Evolutionary conservation across 2,329 filamentous ascomycete genomes (phyloP).

Genomic region (Raffaelea arxii): DNA sequence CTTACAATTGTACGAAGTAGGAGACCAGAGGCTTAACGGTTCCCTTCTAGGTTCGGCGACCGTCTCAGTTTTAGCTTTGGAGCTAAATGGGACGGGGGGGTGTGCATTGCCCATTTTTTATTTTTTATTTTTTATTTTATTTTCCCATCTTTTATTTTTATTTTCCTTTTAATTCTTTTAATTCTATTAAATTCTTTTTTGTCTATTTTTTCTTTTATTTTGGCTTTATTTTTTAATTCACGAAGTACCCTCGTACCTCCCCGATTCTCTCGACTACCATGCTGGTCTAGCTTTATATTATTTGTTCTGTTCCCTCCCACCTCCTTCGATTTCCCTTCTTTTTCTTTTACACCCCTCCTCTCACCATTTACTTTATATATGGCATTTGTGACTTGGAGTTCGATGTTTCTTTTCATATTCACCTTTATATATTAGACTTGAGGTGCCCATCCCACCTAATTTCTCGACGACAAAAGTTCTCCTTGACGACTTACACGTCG

Average conservation of each 20-base stretch:
- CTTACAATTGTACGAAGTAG: conserved; percentile 3
- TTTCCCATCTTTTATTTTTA: neutral
- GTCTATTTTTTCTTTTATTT: neutral
- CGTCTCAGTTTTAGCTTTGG: neutral
- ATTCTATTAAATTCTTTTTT: neutral
- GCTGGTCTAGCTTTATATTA: neutral
- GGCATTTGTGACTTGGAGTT: neutral
- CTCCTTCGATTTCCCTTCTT: neutral
- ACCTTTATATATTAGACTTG: neutral
- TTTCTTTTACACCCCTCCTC: neutral
- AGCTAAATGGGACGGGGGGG: neutral
- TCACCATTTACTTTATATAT: neutral
- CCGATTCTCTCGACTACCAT: neutral
- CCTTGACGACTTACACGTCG: no score
- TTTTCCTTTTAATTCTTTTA: conserved; percentile 2
- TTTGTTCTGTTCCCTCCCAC: neutral
- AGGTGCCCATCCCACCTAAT: no score
- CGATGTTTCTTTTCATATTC: neutral
- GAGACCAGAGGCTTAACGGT: neutral
- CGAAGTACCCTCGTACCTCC: conserved; percentile 2
- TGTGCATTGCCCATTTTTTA: neutral
- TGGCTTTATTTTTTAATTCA: neutral
- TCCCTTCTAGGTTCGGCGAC: neutral
- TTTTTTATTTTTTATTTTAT: conserved; percentile 1
- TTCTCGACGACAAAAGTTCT: no score